A percentile compares a stretch with the other conserved stretches of the same genome.
These are phyloP conservation scores for Paradendryphiella salina DNA, from an alignment of 2,329 filamentous ascomycete genomes.

Conservation along the genomic window DNA sequence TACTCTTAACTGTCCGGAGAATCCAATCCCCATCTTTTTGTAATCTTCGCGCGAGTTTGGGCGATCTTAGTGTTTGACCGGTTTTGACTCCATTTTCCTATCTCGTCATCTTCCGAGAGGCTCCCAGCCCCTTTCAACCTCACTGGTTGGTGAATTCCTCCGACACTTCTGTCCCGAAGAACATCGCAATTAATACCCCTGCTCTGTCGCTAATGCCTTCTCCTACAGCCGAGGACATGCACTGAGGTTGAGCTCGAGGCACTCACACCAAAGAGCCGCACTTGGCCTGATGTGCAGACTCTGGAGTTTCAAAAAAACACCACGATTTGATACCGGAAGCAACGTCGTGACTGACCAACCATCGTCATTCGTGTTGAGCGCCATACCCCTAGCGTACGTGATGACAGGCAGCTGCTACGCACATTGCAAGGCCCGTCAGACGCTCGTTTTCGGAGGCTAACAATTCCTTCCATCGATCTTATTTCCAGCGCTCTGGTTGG, in stretches of 20 bases:
- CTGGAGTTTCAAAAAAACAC: neutral
- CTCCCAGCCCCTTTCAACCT: neutral
- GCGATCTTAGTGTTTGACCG: slow-evolving; percentile 21
- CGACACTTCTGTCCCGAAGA: neutral
- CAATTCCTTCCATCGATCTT: slow-evolving; percentile 5
- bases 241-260: slow-evolving; percentile 4
- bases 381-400: slow-evolving; percentile 11
- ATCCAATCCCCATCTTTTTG: neutral
- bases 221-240: slow-evolving; percentile 7
- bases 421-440: slow-evolving; percentile 6
- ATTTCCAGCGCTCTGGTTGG: slow-evolving; percentile 6
- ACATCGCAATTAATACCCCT: neutral
- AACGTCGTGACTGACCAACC: slow-evolving; percentile 3
- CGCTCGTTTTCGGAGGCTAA: slow-evolving; percentile 7
- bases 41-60: slow-evolving; percentile 12
- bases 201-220: neutral
- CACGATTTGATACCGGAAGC: neutral
- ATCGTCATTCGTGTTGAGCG: slow-evolving; percentile 21
- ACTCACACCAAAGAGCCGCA: neutral
- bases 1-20: neutral
- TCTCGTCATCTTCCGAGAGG: slow-evolving; percentile 16
- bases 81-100: slow-evolving; percentile 30
- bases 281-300: neutral
- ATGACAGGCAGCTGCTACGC: neutral
- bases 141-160: slow-evolving; percentile 3